Base-by-base conservation (phyloP, 345 rosid genomes). In the Turnera subulata region DNA sequence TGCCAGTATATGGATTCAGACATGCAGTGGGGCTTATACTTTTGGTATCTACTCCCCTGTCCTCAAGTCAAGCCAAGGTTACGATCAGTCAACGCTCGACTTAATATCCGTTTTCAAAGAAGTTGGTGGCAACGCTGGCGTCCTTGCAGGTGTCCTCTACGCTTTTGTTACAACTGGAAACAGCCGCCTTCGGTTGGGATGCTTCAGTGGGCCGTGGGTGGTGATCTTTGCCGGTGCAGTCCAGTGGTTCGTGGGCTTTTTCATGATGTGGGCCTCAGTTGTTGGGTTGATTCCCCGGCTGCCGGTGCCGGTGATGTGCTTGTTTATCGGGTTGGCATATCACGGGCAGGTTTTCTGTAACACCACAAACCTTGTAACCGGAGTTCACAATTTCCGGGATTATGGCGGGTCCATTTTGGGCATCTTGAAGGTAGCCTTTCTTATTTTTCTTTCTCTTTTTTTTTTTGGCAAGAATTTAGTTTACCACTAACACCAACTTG, bases 101-200 rank as follows among this genome's bases (percentile, higher is more conserved):
- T 88, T 88, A 72, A 82, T 91, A 72, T 91, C 96, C 39, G 98
- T 91, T 75, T 88, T 86, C 78, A 91, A 91, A 45, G 95, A 91
- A 74, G 85, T 91, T 73, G 96, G 98, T 18, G 94, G 92, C 40
- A 91, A 91, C 84, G 78, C 70, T 72, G 98, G 96, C 6, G 39
- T 84, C 78, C 71, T 88, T 51, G 81, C 98, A 14, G 98, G 98
- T 26, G 73, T 88, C 64, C 76, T 91, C 8, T 91, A 88, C 67
- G 61, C 95, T 46, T 58, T 66, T 56, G 78, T 76, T 33, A 73
- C 88, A 4, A 50, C 58, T 44, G 25, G 47, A 57, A 37, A 32
- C 10, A 42, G 18, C 58, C 61, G 17, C 18, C 62, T 52, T 35
- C 73, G 63, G 12, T 69, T 24, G 1, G 74, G 18, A 12, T 0